Percentiles rank a stretch among this genome's conserved stretches.
These are phyloP conservation scores for Aureobasidium melanogenum DNA, from an alignment of 2,329 filamentous ascomycete species.

Conservation along the genomic window DNA sequence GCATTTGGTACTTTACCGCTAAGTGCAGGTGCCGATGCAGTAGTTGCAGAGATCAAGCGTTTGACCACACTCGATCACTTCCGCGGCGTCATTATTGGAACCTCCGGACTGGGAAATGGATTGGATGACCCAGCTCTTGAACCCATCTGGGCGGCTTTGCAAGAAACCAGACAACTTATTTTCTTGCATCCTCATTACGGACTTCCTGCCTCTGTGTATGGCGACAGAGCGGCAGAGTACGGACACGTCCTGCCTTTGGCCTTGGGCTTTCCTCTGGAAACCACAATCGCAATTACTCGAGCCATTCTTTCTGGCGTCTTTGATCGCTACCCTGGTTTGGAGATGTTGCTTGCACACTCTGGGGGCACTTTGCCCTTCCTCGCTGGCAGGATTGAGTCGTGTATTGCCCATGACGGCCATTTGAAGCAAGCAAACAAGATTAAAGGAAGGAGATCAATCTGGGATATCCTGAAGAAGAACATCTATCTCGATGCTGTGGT, in stretches of 20 bases:
- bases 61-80: conserved; percentile 56
- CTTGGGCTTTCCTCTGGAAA: conserved; percentile 84
- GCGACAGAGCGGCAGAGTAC: conserved; percentile 59
- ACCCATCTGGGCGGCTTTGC: conserved; percentile 62
- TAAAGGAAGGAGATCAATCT: conserved; percentile 48
- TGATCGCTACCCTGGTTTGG: conserved; percentile 60
- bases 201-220: conserved; percentile 70
- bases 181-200: conserved; percentile 94
- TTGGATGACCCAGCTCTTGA: conserved; percentile 70
- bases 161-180: conserved; percentile 55
- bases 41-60: conserved; percentile 57
- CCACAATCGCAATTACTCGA: conserved; percentile 77
- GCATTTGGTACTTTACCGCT: conserved; percentile 78
- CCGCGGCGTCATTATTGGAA: conserved; percentile 82
- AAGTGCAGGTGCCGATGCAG: conserved; percentile 52
- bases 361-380: conserved; percentile 84
- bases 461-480: conserved; percentile 62
- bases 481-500: conserved; percentile 83
- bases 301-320: conserved; percentile 86
- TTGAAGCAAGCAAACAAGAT: conserved; percentile 56
- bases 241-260: conserved; percentile 82
- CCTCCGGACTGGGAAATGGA: conserved; percentile 67
- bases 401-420: conserved; percentile 72
- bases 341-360: conserved; percentile 76
- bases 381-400: conserved; percentile 80